Conservation (phyloP, 2,329 filamentous ascomycete species). For the Cytospora leucostoma region DNA sequence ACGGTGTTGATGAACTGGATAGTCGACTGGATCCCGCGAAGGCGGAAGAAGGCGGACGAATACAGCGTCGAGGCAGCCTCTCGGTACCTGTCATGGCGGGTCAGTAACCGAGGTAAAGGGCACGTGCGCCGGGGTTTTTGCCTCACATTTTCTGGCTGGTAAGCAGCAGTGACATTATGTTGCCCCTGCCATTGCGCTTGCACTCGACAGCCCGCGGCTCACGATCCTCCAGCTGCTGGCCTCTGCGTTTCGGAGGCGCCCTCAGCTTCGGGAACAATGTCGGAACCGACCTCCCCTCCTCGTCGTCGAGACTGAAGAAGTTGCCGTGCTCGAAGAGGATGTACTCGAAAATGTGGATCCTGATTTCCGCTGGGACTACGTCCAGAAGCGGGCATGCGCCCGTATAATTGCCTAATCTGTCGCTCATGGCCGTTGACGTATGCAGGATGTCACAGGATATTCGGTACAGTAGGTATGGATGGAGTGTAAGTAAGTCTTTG, state of each 20-base stretch:
- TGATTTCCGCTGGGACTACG: constrained; percentile 23
- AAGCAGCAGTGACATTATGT: constrained; percentile 25
- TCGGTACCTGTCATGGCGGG: constrained; percentile 12
- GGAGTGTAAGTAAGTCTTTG: too few relatives aligned
- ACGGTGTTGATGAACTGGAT: constrained; percentile 26
- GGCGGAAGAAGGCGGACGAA: constrained; percentile 27
- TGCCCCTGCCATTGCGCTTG: constrained; percentile 8
- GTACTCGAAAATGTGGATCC: constrained; percentile 28
- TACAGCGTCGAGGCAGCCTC: constrained; percentile 25
- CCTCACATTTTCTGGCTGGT: constrained; percentile 25
- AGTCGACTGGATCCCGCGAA: constrained; percentile 26
- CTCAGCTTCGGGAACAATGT: constrained; percentile 26
- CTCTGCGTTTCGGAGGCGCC: constrained; percentile 3
- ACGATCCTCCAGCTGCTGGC: constrained; percentile 5
- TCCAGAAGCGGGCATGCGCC: constrained; percentile 23
- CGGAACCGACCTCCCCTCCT: constrained; percentile 24
- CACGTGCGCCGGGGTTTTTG: neutral
- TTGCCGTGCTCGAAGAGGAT: constrained; percentile 26
- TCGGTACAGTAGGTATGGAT: neutral
- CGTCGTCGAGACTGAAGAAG: constrained; percentile 28
- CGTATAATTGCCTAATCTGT: constrained; percentile 4
- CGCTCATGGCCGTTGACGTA: constrained; percentile 15
- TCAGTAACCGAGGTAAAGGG: neutral
- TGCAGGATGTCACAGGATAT: neutral
- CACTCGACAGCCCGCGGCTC: neutral